Conservation (phyloP, 306 rosid genomes). For the Sicyos baderoa region DNA sequence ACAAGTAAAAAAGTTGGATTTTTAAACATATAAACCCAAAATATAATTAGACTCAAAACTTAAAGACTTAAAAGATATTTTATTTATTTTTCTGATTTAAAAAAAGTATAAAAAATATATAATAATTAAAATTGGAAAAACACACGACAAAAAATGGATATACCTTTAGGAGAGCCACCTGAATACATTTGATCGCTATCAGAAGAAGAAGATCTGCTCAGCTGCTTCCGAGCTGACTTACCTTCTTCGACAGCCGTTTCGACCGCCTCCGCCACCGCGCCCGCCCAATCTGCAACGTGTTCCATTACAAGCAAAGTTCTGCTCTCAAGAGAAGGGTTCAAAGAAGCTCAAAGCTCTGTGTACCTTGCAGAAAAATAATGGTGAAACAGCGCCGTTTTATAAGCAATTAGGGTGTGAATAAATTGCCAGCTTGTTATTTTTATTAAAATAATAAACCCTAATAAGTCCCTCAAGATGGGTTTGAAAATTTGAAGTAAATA, state of each 20-base stretch:
- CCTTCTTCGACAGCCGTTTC: not conserved
- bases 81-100: too few relatives aligned
- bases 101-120: too few relatives aligned
- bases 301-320: not conserved
- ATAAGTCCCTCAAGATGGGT: not conserved
- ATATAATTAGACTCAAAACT: too few relatives aligned
- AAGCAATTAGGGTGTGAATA: not conserved
- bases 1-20: too few relatives aligned
- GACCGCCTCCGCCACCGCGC: not conserved
- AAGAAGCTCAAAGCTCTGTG: not conserved
- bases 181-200: conserved; percentile 11
- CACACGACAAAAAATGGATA: too few relatives aligned
- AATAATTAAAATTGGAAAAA: too few relatives aligned
- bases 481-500: not conserved
- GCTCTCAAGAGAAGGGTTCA: not conserved
- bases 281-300: not conserved
- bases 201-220: not conserved
- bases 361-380: too few relatives aligned
- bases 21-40: too few relatives aligned
- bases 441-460: conserved; percentile 5
- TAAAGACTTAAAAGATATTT: too few relatives aligned
- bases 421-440: not conserved
- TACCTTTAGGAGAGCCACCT: too few relatives aligned
- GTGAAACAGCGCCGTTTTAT: not conserved
- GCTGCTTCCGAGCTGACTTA: not conserved